Conservation (phyloP, 345 rosid genomes). For the Erucastrum elatum region DNA sequence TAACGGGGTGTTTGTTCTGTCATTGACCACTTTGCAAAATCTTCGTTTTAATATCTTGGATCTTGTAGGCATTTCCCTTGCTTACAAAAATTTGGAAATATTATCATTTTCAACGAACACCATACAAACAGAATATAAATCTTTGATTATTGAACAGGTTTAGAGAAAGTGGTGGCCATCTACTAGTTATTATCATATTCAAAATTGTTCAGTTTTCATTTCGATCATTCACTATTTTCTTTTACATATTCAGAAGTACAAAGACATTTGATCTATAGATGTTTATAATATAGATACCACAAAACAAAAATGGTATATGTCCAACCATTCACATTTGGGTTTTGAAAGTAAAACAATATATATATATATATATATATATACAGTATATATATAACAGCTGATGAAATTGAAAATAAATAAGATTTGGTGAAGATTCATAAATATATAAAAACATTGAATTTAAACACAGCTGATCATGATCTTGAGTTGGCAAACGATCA, state of each 20-base stretch:
- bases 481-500: too few relatives aligned
- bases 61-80: not conserved
- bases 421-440: too few relatives aligned
- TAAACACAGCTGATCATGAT: too few relatives aligned
- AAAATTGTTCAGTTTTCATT: not conserved
- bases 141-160: conserved; percentile 7
- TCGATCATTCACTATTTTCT: not conserved
- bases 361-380: too few relatives aligned
- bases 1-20: not conserved
- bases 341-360: not conserved
- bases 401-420: too few relatives aligned
- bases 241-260: not conserved
- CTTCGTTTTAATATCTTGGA: not conserved
- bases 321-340: not conserved
- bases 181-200: not conserved
- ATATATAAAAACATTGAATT: too few relatives aligned
- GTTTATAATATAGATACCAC: not conserved
- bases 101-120: not conserved
- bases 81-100: not conserved
- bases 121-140: not conserved
- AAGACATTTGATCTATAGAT: not conserved
- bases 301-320: not conserved
- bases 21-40: conserved; percentile 7
- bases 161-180: conserved; percentile 25
- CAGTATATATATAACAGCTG: too few relatives aligned